Base-by-base conservation (phyloP, 108 stramenopile species). In the Fistulifera pelliculosa region DNA sequence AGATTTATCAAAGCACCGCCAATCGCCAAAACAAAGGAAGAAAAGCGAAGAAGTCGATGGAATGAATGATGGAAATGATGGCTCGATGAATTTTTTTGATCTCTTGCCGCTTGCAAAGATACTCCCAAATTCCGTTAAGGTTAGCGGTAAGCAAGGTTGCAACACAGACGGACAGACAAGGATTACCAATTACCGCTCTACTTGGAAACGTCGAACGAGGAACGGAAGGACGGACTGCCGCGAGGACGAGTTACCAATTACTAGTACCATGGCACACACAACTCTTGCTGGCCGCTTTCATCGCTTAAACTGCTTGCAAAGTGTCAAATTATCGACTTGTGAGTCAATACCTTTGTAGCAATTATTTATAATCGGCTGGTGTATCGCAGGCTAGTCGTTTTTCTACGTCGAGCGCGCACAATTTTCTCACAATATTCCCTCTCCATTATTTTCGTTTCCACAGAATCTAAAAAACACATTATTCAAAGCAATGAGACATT, bases 401-500 rank as follows among this genome's bases (percentile, higher is more conserved):
- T 21, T 8, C 21, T 45, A 6, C 16, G 44, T 41, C 40, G 11
- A 17, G 44, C 44, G 19, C 21, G 3, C 44, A 45, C 3, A 21
- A 11, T 19, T 41, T 41, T 41, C 14, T 41, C 12, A 19, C 44
- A 45, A 5, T 19, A 17, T 45, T 45, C 4, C 11, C 44, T 19
- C 44, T 8, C 11, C 21, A 4, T 19, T 8, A 5, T 21, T 19
- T 45, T 45, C 16, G 4, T 45, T 21, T 17, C 44, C 16, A 17
- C 16, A 45, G 21, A 45, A 45, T 45, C 44, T 8, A 19, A 45
- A 45, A 4, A 17, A 45, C 44, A 21, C 11, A 4, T 21, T 8
- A 4, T 45, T 5, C 3, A 45, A 11, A 45, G 11, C 4, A 4
- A 98, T 98, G 97, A 95, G 95, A 79, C 86, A 98, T 69, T 65